Conservation (phyloP, 345 rosid species). For the Melaleuca quinquenervia region DNA sequence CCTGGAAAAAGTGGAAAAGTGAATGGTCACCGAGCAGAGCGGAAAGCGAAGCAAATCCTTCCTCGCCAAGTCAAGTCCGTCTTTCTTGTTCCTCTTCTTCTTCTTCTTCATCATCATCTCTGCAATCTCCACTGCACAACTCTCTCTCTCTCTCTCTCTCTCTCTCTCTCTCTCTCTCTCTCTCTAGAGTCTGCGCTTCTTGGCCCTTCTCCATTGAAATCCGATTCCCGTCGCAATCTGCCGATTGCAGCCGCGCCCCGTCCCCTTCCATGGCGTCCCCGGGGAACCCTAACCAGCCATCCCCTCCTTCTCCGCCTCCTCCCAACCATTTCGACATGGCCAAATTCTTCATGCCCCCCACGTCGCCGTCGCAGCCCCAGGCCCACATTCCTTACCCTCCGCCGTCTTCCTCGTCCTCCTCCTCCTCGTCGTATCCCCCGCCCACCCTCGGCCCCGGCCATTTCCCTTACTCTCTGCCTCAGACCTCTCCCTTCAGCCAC, state of each 20-base stretch:
- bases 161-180: neutral
- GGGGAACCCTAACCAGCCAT: constrained; percentile 25
- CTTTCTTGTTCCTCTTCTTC: too few species aligned
- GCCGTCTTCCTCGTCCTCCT: constrained; percentile 32
- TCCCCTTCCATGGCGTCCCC: constrained; percentile 30
- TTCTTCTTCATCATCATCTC: neutral
- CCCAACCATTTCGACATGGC: constrained; percentile 23
- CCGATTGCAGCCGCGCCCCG: neutral
- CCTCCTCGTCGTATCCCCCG: constrained; percentile 50
- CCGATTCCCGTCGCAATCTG: neutral
- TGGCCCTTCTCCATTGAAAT: neutral
- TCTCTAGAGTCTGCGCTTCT: neutral
- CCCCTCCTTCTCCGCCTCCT: constrained; percentile 11
- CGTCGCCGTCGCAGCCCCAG: constrained; percentile 2
- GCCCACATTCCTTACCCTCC: constrained; percentile 18
- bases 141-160: neutral
- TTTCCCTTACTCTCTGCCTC: constrained; percentile 5
- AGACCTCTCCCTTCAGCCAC: constrained; percentile 3
- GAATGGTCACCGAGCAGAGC: neutral
- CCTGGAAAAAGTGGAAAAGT: too few species aligned
- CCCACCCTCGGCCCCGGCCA: constrained; percentile 11
- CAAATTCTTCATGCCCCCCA: constrained; percentile 30
- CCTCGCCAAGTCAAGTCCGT: neutral
- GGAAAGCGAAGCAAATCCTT: neutral
- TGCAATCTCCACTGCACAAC: neutral